phyloP scores from a whole-genome alignment of 352 stramenopile genomes.

The Sclerospora graminicola region DNA sequence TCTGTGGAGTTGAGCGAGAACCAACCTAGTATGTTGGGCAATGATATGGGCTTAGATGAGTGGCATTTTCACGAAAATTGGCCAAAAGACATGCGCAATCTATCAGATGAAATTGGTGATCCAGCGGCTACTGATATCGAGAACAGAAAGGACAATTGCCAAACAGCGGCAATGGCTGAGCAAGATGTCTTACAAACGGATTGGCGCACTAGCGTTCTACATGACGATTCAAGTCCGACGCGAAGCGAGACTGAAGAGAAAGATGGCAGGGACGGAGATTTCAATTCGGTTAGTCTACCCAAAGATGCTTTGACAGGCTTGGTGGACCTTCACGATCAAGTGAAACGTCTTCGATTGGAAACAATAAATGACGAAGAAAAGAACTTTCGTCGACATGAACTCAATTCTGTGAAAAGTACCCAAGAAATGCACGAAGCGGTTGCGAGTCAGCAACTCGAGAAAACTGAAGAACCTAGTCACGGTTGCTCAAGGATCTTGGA shows the following conservation, averaged over 20 bases:
- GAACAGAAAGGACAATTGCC: background rate
- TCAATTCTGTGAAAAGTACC: background rate
- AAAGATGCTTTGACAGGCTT: conserved; percentile 20
- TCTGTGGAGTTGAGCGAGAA: background rate
- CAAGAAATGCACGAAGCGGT: background rate
- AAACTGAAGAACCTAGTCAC: background rate
- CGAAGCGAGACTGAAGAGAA: conserved; percentile 4
- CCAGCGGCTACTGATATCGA: conserved; percentile 4
- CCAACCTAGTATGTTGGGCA: no score
- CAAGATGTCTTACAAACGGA: background rate
- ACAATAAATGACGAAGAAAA: conserved; percentile 9
- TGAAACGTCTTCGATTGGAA: conserved; percentile 14
- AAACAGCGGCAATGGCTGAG: background rate
- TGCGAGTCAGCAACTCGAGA: no score
- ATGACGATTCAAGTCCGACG: background rate
- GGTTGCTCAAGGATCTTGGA: background rate
- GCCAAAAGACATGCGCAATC: no score
- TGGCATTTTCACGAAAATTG: conserved; percentile 13
- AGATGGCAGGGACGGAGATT: conserved; percentile 3
- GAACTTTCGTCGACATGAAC: background rate
- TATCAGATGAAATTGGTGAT: conserved; percentile 9
- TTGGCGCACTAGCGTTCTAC: background rate
- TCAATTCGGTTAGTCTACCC: background rate
- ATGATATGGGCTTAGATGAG: conserved; percentile 3
- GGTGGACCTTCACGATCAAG: conserved; percentile 15